phyloP scores from a whole-genome alignment of 139 green algal genomes.

The Deuterostichococcus epilithicus region DNA sequence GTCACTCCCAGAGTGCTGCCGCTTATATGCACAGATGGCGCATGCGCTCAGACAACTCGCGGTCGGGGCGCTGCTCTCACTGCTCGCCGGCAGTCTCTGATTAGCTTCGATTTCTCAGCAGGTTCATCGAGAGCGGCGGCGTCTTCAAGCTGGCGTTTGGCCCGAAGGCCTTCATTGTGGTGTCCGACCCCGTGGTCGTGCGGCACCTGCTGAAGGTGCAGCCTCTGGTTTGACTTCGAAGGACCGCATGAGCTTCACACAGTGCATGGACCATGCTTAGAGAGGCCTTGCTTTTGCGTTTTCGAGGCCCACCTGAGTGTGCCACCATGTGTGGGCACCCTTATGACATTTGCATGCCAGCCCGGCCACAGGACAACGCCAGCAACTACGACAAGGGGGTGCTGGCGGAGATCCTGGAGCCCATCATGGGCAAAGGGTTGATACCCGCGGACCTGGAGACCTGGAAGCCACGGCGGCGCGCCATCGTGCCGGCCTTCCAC shows the following conservation, averaged over 20 bases:
- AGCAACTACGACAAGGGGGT: conserved; percentile 97
- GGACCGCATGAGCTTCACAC: not conserved
- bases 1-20: no score
- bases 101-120: conserved; percentile 23
- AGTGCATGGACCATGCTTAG: not conserved
- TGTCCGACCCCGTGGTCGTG: conserved; percentile 94
- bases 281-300: no score
- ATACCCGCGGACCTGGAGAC: conserved; percentile 90
- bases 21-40: no score
- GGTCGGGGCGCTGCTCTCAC: not conserved
- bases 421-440: conserved; percentile 99
- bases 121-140: conserved; percentile 84
- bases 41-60: not conserved
- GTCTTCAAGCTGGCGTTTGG: conserved; percentile 98
- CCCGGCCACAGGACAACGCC: conserved; percentile 83
- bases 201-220: conserved; percentile 83
- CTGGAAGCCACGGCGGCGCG: conserved; percentile 81
- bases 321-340: no score
- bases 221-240: not conserved
- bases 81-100: not conserved
- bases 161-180: conserved; percentile 96
- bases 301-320: not conserved
- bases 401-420: conserved; percentile 97
- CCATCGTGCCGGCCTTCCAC: conserved; percentile 96
- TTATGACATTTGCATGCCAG: no score